Evolutionary conservation across 1,139 yeast genomes (phyloP).

Genomic region (Taiozyma sp.): DNA sequence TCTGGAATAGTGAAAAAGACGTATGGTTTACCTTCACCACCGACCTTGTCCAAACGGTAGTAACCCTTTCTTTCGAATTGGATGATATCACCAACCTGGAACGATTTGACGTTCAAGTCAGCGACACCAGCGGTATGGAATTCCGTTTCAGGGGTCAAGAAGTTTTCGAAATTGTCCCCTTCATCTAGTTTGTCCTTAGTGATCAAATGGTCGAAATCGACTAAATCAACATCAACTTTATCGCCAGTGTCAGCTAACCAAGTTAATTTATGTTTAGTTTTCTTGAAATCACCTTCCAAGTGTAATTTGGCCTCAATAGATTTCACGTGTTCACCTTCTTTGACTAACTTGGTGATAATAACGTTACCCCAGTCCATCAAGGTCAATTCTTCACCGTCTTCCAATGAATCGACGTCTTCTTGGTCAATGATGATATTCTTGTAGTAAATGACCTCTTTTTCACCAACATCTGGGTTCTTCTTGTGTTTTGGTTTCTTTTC

Average conservation of each 20-base stretch:
- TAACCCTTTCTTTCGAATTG: slow-evolving; percentile 98
- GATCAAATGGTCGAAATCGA: slow-evolving; percentile 92
- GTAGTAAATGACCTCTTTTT: slow-evolving; percentile 67
- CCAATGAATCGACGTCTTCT: slow-evolving; percentile 75
- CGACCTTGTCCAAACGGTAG: slow-evolving; percentile 72
- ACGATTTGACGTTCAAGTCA: slow-evolving; percentile 67
- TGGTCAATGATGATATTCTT: slow-evolving; percentile 73
- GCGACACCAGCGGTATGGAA: slow-evolving; percentile 77
- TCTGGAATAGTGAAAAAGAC: slow-evolving; percentile 94
- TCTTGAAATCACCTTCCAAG: slow-evolving; percentile 95
- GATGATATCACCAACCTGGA: slow-evolving; percentile 82
- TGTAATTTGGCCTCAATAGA: slow-evolving; percentile 76
- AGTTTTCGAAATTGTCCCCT: slow-evolving; percentile 90
- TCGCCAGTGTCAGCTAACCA: slow-evolving; percentile 89
- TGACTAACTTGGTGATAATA: slow-evolving; percentile 65
- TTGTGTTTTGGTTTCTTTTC: slow-evolving; percentile 91
- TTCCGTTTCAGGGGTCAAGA: slow-evolving; percentile 82
- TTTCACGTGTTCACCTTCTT: slow-evolving; percentile 51
- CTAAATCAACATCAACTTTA: slow-evolving; percentile 66
- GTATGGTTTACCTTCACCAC: slow-evolving; percentile 53
- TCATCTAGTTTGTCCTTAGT: slow-evolving; percentile 95
- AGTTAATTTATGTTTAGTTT: slow-evolving; percentile 90
- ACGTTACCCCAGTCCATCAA: slow-evolving; percentile 99
- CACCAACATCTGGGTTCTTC: slow-evolving; percentile 90
- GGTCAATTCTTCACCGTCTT: slow-evolving; percentile 81